Evolutionary conservation across 164 flowering plant species (phyloP), one percentile per base, ranked within the genome.

Genomic region (Nelumbo lutea): DNA sequence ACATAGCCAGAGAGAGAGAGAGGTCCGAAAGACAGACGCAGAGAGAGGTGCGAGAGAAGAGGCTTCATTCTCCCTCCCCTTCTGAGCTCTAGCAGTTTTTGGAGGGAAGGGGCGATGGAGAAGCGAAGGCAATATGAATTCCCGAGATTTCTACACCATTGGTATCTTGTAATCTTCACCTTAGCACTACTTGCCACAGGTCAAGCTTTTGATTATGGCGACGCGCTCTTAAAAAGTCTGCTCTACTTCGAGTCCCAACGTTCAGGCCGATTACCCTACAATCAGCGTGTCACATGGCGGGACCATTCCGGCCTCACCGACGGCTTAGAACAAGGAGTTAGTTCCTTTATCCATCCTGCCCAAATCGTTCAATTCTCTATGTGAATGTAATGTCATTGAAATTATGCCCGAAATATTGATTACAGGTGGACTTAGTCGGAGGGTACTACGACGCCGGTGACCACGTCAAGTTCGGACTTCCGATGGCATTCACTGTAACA

Each of bases 401-500:
- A 1, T 44, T 14, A 61, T 27, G 14, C 8, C n/a, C 2, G 14
- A 9, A 41, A 40, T 41, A 3, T 2, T 6, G 5, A 2, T 46
- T 69, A 67, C 64, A 87, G 89, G 91, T 82, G 67, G 90, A 88
- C 52, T 81, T 88, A 51, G 89, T 86, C 0, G 90, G 90, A 62
- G 93, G 93, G 3, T 88, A 86, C 70, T 86, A 88, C 62, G 91
- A 87, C 64, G 91, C 91, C 2, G 91, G 91, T 1, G 91, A 87
- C 63, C 78, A 85, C 61, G 87, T 87, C 9, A 87, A 87, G 62
- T 87, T 86, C 68, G 88, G 89, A 0, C 65, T 87, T 1, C 91
- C 91, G 5, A 84, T 87, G 91, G 91, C 91, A 0, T 87, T 84
- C 70, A 87, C 91, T 0, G 66, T 84, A 0, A 87, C 89, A 60